phyloP scores from a whole-genome alignment of 768 basidiomycete genomes.

The Coprinellus micaceus region DNA sequence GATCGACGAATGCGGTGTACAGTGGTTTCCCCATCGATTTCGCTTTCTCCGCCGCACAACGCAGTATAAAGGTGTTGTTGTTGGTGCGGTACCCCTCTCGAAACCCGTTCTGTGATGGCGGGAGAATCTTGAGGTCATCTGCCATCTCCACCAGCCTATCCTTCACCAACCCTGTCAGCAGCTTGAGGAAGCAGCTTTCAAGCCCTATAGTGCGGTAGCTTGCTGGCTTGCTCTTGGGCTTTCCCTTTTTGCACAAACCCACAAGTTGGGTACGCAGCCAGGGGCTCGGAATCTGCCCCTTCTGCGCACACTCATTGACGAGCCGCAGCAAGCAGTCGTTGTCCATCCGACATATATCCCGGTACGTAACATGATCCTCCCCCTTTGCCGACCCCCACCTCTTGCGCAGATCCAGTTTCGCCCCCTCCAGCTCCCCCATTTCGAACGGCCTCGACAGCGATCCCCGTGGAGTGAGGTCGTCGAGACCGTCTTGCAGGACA shows the following conservation, averaged over 20 bases:
- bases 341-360: conserved; percentile 3
- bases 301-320: conserved; percentile 11
- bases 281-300: conserved; percentile 6
- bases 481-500: background rate
- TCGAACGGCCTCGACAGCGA: background rate
- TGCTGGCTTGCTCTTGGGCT: conserved; percentile 12
- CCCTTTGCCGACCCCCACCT: background rate
- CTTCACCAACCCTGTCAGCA: conserved; percentile 22
- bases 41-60: conserved; percentile 19
- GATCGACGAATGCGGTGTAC: conserved; percentile 19
- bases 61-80: conserved; percentile 18
- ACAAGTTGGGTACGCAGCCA: conserved; percentile 18
- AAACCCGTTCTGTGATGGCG: conserved; percentile 18
- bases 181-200: conserved; percentile 27
- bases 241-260: conserved; percentile 20
- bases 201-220: conserved; percentile 26
- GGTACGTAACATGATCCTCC: background rate
- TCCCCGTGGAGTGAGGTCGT: background rate
- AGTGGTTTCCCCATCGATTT: conserved; percentile 15
- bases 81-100: conserved; percentile 13
- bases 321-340: conserved; percentile 11
- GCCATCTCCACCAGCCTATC: conserved; percentile 1
- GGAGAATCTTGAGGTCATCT: background rate
- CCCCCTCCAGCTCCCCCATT: background rate
- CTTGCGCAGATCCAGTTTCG: background rate